Evolutionary conservation across 176 grass and related monocot genomes (phyloP).

Genomic region (Microstegium vimineum): DNA sequence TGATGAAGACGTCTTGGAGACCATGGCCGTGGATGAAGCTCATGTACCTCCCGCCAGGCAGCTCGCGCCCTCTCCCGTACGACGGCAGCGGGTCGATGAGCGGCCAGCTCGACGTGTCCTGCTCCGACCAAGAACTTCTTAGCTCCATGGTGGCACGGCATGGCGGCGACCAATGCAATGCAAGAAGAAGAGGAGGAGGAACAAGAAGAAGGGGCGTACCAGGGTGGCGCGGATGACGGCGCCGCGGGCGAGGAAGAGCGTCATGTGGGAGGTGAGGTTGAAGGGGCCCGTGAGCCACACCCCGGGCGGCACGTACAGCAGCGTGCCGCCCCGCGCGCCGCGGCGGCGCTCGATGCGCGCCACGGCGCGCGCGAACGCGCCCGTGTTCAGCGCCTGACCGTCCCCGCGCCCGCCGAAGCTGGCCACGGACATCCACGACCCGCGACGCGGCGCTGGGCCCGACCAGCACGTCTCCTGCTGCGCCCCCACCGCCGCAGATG

Average conservation of each 20-base stretch:
- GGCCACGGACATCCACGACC: constrained; percentile 55
- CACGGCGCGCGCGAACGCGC: constrained; percentile 51
- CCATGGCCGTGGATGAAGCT: constrained; percentile 71
- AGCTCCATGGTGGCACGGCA: neutral
- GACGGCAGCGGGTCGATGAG: constrained; percentile 72
- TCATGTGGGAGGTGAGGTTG: constrained; percentile 81
- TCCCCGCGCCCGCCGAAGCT: constrained; percentile 57
- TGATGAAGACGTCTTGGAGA: constrained; percentile 70
- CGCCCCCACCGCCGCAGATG: neutral
- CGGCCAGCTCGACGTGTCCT: constrained; percentile 67
- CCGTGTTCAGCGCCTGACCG: constrained; percentile 51
- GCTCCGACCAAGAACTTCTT: too few relatives aligned
- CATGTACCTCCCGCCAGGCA: constrained; percentile 71
- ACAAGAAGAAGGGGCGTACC: too few relatives aligned
- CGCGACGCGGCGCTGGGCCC: constrained; percentile 28
- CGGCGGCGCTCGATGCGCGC: constrained; percentile 42
- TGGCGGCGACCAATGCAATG: too few relatives aligned
- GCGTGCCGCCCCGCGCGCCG: constrained; percentile 37
- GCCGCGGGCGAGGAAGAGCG: constrained; percentile 67
- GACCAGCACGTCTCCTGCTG: constrained; percentile 45
- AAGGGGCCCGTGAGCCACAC: constrained; percentile 69
- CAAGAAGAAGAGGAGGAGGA: too few relatives aligned
- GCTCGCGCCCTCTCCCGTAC: constrained; percentile 75
- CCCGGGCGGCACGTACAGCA: constrained; percentile 71
- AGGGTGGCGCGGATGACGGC: constrained; percentile 58